These are phyloP conservation scores for Purshia tridentata DNA, from an alignment of 306 rosid species.

Conservation along the genomic window DNA sequence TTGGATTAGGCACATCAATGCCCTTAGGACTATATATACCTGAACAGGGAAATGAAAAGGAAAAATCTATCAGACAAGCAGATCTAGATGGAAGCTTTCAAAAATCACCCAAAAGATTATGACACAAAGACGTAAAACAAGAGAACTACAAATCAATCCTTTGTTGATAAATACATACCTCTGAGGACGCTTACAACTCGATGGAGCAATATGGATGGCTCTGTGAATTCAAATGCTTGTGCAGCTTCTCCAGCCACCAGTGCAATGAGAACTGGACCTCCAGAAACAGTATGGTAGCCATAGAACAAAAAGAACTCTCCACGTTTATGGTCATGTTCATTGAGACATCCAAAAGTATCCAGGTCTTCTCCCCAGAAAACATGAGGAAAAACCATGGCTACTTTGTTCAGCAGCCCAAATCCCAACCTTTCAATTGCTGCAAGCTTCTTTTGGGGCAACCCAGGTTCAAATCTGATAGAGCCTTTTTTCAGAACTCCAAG, in stretches of 20 bases:
- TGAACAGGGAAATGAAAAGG: constrained; percentile 26
- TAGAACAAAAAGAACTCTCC: constrained; percentile 93
- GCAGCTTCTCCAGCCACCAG: constrained; percentile 99
- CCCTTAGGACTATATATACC: constrained; percentile 80
- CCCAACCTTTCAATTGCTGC: constrained; percentile 85
- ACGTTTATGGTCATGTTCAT: constrained; percentile 61
- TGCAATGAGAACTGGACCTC: constrained; percentile 77
- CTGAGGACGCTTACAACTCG: constrained; percentile 65
- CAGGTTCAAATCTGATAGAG: constrained; percentile 64
- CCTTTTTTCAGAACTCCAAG: constrained; percentile 85
- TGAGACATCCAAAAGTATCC: constrained; percentile 94
- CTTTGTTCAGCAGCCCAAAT: constrained; percentile 90
- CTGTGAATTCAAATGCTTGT: constrained; percentile 69
- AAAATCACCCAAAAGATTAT: constrained; percentile 1
- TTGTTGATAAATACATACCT: constrained; percentile 48
- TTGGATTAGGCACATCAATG: constrained; percentile 69
- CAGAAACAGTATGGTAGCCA: constrained; percentile 91
- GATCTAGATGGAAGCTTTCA: constrained; percentile 20
- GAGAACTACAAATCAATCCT: not conserved
- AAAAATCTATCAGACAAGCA: constrained; percentile 10
- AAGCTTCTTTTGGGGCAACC: constrained; percentile 75
- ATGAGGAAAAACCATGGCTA: constrained; percentile 84
- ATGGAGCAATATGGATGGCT: constrained; percentile 61
- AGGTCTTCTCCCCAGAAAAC: constrained; percentile 97
- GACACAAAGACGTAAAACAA: not conserved